Percentiles rank a stretch among this genome's conserved stretches.
Conservation (phyloP, 2,329 filamentous ascomycete species). For the Fusarium sp. region DNA sequence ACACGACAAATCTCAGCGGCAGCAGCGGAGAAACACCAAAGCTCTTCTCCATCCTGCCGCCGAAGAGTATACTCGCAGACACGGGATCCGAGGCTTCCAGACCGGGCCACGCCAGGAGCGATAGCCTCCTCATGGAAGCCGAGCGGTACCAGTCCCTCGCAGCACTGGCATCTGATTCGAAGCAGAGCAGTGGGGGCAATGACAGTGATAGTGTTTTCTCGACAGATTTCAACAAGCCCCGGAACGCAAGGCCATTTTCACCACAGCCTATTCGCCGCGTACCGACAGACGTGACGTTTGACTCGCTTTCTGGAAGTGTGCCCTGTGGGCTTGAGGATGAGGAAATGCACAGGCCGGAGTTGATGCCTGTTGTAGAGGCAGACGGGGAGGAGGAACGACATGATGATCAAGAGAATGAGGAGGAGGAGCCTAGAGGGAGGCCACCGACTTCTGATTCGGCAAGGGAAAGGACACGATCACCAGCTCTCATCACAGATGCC, state of each 20-base stretch:
- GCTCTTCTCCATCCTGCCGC: conserved; percentile 73
- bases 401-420: conserved; percentile 19
- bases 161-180: conserved; percentile 52
- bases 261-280: conserved; percentile 62
- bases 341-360: conserved; percentile 29
- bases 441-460: conserved; percentile 22
- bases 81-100: conserved; percentile 52
- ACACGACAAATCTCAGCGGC: conserved; percentile 45
- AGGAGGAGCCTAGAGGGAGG: conserved; percentile 33
- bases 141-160: conserved; percentile 69
- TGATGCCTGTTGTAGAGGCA: conserved; percentile 37
- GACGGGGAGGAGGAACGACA: conserved; percentile 27
- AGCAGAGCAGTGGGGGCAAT: conserved; percentile 44
- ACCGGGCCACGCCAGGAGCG: conserved; percentile 57
- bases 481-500: conserved; percentile 43
- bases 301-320: conserved; percentile 47
- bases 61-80: conserved; percentile 71
- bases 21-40: conserved; percentile 54
- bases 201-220: conserved; percentile 65
- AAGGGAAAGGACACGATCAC: conserved; percentile 34
- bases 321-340: conserved; percentile 29
- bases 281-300: conserved; percentile 54
- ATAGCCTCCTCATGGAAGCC: conserved; percentile 64
- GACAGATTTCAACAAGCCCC: conserved; percentile 62
- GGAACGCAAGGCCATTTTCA: conserved; percentile 68